A percentile compares a stretch with the other conserved stretches of the same genome.
Conservation (phyloP, 1,139 yeast species). For the Kodamaea sp. region DNA sequence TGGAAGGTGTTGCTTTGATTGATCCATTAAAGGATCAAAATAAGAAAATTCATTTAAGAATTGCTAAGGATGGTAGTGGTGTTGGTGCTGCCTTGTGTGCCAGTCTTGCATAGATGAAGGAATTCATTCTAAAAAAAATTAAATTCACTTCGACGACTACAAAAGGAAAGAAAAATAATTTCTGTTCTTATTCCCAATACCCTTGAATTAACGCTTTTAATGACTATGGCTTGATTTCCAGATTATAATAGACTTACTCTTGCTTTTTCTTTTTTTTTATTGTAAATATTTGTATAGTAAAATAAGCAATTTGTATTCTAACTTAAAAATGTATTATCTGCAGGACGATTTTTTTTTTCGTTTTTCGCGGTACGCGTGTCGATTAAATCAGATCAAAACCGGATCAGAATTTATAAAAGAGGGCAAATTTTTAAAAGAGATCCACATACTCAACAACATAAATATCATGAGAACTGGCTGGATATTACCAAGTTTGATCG, state of each 20-base stretch:
- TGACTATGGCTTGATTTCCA: background rate
- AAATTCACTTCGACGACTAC: background rate
- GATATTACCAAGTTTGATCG: background rate
- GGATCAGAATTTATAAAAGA: too few relatives aligned
- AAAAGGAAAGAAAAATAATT: background rate
- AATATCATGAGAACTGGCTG: background rate
- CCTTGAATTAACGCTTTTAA: background rate
- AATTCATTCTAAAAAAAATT: background rate
- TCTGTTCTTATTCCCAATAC: background rate
- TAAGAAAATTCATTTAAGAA: constrained; percentile 66
- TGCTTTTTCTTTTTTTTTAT: background rate
- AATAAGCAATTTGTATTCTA: background rate
- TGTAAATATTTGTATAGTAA: background rate
- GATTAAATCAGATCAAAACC: too few relatives aligned
- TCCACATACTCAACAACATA: too few relatives aligned
- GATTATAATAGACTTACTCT: background rate
- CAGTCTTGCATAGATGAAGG: constrained; percentile 22
- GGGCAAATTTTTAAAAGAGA: too few relatives aligned
- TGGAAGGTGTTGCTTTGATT: constrained; percentile 69
- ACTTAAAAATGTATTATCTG: background rate
- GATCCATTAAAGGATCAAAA: constrained; percentile 69
- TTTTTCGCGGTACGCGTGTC: too few relatives aligned
- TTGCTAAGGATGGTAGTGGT: constrained; percentile 93
- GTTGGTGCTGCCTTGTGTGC: constrained; percentile 97
- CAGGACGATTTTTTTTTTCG: too few relatives aligned